A percentile compares a stretch with the other conserved stretches of the same genome.
Evolutionary conservation across 306 rosid species (phyloP).

Genomic region (Fagus crenata): DNA sequence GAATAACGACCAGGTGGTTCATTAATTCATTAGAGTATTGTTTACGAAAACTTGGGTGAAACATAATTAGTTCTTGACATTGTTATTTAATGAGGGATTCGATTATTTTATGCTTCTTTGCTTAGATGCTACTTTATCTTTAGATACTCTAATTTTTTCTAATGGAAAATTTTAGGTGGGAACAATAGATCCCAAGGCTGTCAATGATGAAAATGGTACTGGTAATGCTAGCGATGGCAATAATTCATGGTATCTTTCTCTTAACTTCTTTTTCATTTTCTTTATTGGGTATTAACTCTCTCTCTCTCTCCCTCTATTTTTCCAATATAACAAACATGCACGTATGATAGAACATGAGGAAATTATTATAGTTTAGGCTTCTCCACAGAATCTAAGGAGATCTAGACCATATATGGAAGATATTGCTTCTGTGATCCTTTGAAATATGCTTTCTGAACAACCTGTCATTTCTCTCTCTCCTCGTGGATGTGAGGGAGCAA

Average conservation of each 20-base stretch:
- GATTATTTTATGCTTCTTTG: slow-evolving; percentile 32
- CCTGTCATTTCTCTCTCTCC: slow-evolving; percentile 22
- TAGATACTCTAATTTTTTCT: slow-evolving; percentile 11
- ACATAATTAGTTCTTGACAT: too few relatives aligned
- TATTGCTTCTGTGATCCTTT: slow-evolving; percentile 26
- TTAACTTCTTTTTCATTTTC: neutral
- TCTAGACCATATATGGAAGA: slow-evolving; percentile 42
- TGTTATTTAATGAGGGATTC: neutral
- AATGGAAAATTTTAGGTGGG: slow-evolving; percentile 43
- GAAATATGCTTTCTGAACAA: slow-evolving; percentile 33
- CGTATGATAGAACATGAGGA: slow-evolving; percentile 34
- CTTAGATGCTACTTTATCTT: slow-evolving; percentile 1
- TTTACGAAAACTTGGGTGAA: neutral
- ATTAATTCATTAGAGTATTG: neutral
- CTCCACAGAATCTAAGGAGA: slow-evolving; percentile 46
- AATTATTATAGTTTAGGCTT: slow-evolving; percentile 33
- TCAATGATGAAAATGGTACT: slow-evolving; percentile 66
- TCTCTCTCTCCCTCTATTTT: neutral
- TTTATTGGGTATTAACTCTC: neutral
- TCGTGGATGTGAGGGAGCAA: slow-evolving; percentile 23
- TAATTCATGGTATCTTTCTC: slow-evolving; percentile 62
- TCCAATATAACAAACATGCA: slow-evolving; percentile 28
- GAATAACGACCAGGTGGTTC: slow-evolving; percentile 65
- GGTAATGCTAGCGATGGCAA: slow-evolving; percentile 80
- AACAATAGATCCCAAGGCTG: slow-evolving; percentile 64